These are phyloP conservation scores for Phtheirospermum japonicum DNA, from an alignment of 257 asterid species.

Conservation along the genomic window DNA sequence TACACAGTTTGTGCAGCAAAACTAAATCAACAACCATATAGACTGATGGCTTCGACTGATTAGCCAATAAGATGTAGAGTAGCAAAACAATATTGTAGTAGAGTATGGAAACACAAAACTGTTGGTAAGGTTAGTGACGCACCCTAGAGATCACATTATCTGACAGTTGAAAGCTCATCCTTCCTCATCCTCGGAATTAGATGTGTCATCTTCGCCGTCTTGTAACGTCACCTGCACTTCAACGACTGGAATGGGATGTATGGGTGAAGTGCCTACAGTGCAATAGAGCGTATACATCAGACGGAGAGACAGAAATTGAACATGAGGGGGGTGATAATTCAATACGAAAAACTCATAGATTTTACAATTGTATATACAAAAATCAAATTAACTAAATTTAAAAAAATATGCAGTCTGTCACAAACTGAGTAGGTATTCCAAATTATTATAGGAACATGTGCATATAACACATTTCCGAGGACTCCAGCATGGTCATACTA, in stretches of 20 bases:
- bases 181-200: constrained; percentile 32
- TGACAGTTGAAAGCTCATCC: constrained; percentile 23
- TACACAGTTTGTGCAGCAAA: neutral
- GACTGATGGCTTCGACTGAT: neutral
- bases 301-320: neutral
- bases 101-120: neutral
- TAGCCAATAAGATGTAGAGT: neutral
- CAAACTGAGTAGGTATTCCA: neutral
- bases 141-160: constrained; percentile 16
- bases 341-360: too few relatives aligned
- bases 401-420: neutral
- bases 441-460: neutral
- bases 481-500: neutral
- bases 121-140: neutral
- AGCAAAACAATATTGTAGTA: neutral
- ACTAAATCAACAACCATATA: neutral
- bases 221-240: constrained; percentile 28
- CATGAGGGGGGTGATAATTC: too few relatives aligned
- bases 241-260: constrained; percentile 31
- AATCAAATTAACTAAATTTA: neutral
- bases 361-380: too few relatives aligned
- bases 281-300: neutral
- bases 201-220: constrained; percentile 19
- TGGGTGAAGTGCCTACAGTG: constrained; percentile 28
- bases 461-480: neutral